Conservation (phyloP, 306 rosid genomes). For the Trifolium fragiferum region DNA sequence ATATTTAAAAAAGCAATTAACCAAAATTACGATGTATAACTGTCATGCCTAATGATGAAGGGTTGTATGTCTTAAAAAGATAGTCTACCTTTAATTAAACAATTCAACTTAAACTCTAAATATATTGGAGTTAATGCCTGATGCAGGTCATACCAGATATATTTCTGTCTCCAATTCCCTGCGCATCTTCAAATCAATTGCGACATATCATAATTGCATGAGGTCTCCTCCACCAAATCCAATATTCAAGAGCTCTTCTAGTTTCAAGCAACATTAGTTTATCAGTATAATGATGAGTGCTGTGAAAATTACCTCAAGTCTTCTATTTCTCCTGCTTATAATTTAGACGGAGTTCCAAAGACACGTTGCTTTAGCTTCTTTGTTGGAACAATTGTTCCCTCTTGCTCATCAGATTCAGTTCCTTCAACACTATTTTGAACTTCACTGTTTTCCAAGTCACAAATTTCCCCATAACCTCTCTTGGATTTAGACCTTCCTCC, state of each 20-base stretch:
- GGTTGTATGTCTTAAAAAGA: no score
- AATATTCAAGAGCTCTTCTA: slow-evolving; percentile 6
- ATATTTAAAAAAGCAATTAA: no score
- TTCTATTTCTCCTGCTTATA: neutral
- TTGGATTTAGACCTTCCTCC: neutral
- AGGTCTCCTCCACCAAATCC: slow-evolving; percentile 7
- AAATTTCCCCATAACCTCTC: neutral
- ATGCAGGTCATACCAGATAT: no score
- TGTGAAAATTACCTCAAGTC: neutral
- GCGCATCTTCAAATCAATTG: no score
- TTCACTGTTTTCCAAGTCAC: no score
- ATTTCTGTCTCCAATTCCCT: no score
- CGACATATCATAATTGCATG: neutral
- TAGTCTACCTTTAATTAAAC: no score
- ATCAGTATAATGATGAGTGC: neutral
- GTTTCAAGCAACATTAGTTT: neutral
- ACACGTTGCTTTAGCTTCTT: neutral
- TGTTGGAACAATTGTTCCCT: neutral
- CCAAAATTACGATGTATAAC: no score
- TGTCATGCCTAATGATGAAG: no score
- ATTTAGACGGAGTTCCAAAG: neutral
- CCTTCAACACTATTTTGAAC: neutral
- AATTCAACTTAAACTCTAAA: no score
- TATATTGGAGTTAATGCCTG: no score
- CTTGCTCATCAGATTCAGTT: neutral